Evolutionary conservation across 495 filamentous ascomycete genomes (phyloP), one percentile per base, ranked within the genome.

Genomic region (Aspergillus homomorphus): DNA sequence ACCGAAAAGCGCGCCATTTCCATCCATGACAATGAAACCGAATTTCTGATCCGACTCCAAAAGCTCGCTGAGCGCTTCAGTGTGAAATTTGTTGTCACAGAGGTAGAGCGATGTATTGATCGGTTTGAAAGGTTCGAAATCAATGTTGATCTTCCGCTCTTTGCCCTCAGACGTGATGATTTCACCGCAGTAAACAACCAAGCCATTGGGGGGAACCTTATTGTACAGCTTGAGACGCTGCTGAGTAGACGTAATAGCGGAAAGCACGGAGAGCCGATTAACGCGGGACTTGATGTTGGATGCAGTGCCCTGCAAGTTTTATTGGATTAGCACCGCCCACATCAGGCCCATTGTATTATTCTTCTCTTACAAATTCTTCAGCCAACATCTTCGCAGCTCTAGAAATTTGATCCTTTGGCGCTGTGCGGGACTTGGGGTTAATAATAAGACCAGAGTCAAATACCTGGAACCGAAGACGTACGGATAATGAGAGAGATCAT

Each of bases 71-170:
- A 98, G 79, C 7, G 94, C 93, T 72, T 98, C 94, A 38, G 94
- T 98, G 71, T 98, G 94, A 79, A 98, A 98, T 68, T 98, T 98
- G 80, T 98, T 98, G 81, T 98, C 94, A 79, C 94, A 98, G 24
- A 98, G 87, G 73, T 98, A 98, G 9, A 98, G 85, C 10, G 94
- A 98, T 5, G 94, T 98, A 75, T 98, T 98, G 84, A 98, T 98
- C 20, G 94, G 93, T 81, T 98, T 98, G 82, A 98, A 98, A 15
- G 94, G 94, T 71, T 98, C 94, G 69, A 98, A 98, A 67, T 98
- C 95, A 70, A 98, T 98, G 76, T 98, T 98, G 78, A 98, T 94
- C 82, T 96, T 98, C 60, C 94, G 83, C 75, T 98, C 94, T 73
- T 98, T 98, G 73, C 94, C 94, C 79, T 98, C 94, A 9, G 87